These are phyloP conservation scores for Alternaria solani DNA, from an alignment of 2,329 filamentous ascomycete species.

Conservation along the genomic window DNA sequence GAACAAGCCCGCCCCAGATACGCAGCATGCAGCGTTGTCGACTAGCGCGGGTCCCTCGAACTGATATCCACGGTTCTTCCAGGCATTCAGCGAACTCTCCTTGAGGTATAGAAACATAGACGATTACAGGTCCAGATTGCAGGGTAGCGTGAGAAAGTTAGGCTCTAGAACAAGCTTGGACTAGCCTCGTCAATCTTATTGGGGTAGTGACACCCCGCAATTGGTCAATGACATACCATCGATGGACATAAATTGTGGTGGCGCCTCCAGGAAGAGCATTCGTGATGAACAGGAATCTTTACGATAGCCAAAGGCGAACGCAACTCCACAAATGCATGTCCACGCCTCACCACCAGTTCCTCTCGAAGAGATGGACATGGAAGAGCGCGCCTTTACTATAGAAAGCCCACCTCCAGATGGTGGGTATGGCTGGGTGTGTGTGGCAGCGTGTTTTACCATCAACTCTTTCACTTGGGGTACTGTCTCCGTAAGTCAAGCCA, in stretches of 20 bases:
- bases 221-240: background rate
- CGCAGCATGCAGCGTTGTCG: constrained; percentile 1
- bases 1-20: background rate
- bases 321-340: background rate
- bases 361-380: background rate
- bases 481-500: constrained; percentile 19
- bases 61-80: background rate
- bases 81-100: background rate
- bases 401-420: constrained; percentile 18
- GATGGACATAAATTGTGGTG: background rate
- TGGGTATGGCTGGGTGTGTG: constrained; percentile 29
- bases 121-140: background rate
- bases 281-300: background rate
- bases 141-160: background rate
- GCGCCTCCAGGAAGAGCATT: background rate
- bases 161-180: background rate
- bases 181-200: background rate
- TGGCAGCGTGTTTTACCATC: constrained; percentile 20
- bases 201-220: background rate
- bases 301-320: background rate
- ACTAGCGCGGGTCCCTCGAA: background rate
- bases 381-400: background rate
- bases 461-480: constrained; percentile 26
- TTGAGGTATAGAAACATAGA: background rate
- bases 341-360: background rate